phyloP scores from a whole-genome alignment of 306 rosid genomes.

The Phaseolus lunatus region DNA sequence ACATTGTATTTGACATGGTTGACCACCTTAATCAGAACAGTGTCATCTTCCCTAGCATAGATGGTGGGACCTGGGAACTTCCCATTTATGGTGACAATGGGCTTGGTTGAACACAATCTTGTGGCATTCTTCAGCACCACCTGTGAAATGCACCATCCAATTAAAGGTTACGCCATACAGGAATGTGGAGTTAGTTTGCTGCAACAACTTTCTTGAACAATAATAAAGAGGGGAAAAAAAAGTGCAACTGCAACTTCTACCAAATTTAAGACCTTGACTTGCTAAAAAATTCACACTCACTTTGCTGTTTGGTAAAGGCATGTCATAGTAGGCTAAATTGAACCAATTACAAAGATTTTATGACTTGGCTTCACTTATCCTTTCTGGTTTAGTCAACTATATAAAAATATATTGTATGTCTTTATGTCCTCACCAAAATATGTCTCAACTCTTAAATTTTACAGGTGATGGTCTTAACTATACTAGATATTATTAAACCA shows the following conservation, averaged over 20 bases:
- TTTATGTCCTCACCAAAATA: constrained; percentile 8
- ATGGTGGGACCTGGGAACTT: constrained; percentile 61
- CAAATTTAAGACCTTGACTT: constrained; percentile 49
- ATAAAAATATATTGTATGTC: neutral
- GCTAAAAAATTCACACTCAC: constrained; percentile 29
- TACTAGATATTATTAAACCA: neutral
- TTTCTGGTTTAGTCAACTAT: constrained; percentile 1
- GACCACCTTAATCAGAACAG: constrained; percentile 54
- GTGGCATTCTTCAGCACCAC: constrained; percentile 62
- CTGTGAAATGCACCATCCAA: constrained; percentile 37
- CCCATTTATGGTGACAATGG: constrained; percentile 57
- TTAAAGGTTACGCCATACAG: constrained; percentile 44
- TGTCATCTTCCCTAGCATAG: constrained; percentile 65
- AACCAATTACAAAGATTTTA: constrained; percentile 9
- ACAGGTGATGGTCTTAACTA: neutral
- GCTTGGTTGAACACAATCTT: constrained; percentile 60
- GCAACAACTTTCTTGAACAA: constrained; percentile 57
- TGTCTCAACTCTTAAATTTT: constrained; percentile 3
- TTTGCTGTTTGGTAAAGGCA: constrained; percentile 39
- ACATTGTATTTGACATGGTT: constrained; percentile 85
- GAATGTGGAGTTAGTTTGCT: constrained; percentile 54
- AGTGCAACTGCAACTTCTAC: constrained; percentile 35
- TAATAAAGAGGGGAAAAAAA: constrained; percentile 44
- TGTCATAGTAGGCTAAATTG: constrained; percentile 14
- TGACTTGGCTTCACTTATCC: neutral